phyloP scores from a whole-genome alignment of 257 asterid species.

The Eucommia ulmoides region DNA sequence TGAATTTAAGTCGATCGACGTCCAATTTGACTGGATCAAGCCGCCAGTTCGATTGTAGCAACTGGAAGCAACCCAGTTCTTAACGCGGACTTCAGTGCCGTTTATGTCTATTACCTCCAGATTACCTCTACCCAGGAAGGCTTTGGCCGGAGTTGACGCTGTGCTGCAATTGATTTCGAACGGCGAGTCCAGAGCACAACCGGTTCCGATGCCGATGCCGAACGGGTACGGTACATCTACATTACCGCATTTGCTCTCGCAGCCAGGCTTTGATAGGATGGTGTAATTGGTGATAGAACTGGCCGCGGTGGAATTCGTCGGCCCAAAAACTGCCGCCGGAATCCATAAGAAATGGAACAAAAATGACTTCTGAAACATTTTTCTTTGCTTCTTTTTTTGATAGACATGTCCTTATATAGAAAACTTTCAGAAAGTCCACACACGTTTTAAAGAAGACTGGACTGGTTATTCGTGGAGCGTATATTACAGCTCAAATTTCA shows the following conservation, averaged over 20 bases:
- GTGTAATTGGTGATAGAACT: too few species aligned
- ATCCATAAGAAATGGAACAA: too few species aligned
- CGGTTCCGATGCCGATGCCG: constrained; percentile 21
- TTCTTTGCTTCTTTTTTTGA: too few species aligned
- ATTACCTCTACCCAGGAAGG: background rate
- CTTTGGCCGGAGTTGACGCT: constrained; percentile 1
- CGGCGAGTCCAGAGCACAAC: constrained; percentile 16
- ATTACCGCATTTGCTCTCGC: constrained; percentile 35
- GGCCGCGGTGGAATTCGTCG: too few species aligned
- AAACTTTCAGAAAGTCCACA: too few species aligned
- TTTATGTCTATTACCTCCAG: background rate
- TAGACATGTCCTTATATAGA: too few species aligned
- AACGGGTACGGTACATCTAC: constrained; percentile 37
- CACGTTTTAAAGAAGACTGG: too few species aligned
- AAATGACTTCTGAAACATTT: too few species aligned
- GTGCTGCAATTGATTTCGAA: constrained; percentile 27
- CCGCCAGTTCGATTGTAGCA: constrained; percentile 5
- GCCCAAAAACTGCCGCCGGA: too few species aligned
- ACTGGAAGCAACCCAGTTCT: background rate
- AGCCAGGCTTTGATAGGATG: constrained; percentile 21
- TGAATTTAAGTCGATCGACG: background rate
- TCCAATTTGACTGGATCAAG: background rate
- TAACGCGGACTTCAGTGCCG: background rate
- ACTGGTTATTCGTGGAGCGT: too few species aligned
- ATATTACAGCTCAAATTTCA: too few species aligned